Evolutionary conservation across 2,329 filamentous ascomycete genomes (phyloP), one percentile per base, ranked within the genome.

Genomic region (Hypoxylon sp.): DNA sequence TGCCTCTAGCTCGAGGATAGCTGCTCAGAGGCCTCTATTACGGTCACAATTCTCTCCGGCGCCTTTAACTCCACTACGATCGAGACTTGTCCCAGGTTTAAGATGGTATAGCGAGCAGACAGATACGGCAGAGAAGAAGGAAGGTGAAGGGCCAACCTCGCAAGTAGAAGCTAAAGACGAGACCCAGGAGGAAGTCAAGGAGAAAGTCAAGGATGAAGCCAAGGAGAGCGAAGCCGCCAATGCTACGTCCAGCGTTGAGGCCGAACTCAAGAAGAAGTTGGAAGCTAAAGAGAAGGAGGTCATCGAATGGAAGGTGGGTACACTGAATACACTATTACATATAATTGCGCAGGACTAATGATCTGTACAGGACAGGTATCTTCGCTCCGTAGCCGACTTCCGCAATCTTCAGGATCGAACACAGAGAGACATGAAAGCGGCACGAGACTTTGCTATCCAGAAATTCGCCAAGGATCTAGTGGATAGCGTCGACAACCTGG

Each of bases 341-440:
- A 5, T 36, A 58, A 60, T 2, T 46, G 40, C 36, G 44, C n/a
- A 20, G 22, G 26, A 49, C 54, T 69, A 38, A 63, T 44, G 44
- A 52, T 24, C 22, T 12, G 22, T 46, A 58, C 64, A 98, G 96
- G 96, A 98, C 82, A 96, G 93, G 84, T 96, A 93, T 81, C 87
- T 97, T 69, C 95, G 96, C 78, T 91, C 92, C 58, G 89, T 98
- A 70, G 96, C 96, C 81, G 96, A 99, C 75, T 98, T 96, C 87
- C 93, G 93, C 78, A 99, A 98, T 83, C 91, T 99, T 53, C 95
- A 98, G 83, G 93, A 97, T 76, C 93, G 96, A 76, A 97, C 93
- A 44, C 87, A 90, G 79, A 93, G 96, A 76, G 96, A 99, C 72
- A 90, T 96, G 78, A 92, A 96, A 80, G 82, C 87, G 18, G 93